Conservation (phyloP, 1,284 basidiomycete genomes). For the Crucibulum cyathiforme region DNA sequence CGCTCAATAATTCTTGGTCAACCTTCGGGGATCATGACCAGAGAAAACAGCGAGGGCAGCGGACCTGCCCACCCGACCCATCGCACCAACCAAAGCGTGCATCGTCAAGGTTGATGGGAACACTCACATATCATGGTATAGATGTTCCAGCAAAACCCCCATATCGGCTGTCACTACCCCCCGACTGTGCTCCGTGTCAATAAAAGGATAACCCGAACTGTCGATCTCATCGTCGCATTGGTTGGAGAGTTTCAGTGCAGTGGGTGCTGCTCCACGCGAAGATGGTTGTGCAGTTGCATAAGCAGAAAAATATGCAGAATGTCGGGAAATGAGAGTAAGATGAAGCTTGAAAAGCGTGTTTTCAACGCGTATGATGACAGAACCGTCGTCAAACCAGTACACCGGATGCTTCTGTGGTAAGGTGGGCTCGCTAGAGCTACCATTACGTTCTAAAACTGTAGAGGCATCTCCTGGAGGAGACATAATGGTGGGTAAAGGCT, state of each 20-base stretch:
- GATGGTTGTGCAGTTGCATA: conserved; percentile 6
- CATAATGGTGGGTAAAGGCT: too few species aligned
- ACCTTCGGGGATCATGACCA: too few species aligned
- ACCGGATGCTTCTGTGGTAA: conserved; percentile 32
- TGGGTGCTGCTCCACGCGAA: background rate
- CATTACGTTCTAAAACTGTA: too few species aligned
- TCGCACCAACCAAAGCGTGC: too few species aligned
- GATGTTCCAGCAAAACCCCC: conserved; percentile 58
- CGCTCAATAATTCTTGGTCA: too few species aligned
- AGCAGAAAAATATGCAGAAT: conserved; percentile 50
- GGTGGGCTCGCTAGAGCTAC: too few species aligned
- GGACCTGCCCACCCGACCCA: too few species aligned
- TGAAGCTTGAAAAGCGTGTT: conserved; percentile 61
- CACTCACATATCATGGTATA: conserved; percentile 71
- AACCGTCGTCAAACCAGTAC: conserved; percentile 72
- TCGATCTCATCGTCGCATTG: background rate
- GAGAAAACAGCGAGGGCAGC: too few species aligned
- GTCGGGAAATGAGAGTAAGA: conserved; percentile 52
- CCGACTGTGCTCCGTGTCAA: conserved; percentile 41
- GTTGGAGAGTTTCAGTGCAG: background rate
- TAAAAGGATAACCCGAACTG: background rate
- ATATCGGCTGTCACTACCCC: conserved; percentile 53
- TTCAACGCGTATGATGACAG: conserved; percentile 53
- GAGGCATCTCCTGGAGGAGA: too few species aligned
- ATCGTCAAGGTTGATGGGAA: background rate